These are phyloP conservation scores for Podaxis sp. DNA, from an alignment of 768 basidiomycete species.

Conservation along the genomic window DNA sequence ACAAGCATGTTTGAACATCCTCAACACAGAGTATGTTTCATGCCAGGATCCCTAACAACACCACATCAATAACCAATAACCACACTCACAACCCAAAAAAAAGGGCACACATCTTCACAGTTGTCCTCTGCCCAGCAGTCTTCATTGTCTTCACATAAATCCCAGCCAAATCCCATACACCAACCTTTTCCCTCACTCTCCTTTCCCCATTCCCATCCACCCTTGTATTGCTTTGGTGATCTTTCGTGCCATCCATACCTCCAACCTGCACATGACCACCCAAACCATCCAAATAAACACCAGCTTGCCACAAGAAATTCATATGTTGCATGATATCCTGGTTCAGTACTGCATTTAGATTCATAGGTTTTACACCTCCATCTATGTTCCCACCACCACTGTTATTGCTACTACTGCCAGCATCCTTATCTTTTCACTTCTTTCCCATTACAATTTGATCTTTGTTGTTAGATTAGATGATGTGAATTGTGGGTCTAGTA, in stretches of 20 bases:
- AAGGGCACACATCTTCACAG: slow-evolving; percentile 66
- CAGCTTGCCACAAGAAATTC: slow-evolving; percentile 85
- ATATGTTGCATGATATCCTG: slow-evolving; percentile 80
- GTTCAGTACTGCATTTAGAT: slow-evolving; percentile 57
- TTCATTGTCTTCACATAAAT: slow-evolving; percentile 68
- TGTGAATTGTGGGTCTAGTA: too few relatives aligned
- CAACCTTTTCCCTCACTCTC: slow-evolving; percentile 1
- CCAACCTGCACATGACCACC: slow-evolving; percentile 20
- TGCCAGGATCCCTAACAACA: slow-evolving; percentile 64
- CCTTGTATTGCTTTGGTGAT: slow-evolving; percentile 2
- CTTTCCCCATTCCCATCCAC: background rate
- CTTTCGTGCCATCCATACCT: background rate
- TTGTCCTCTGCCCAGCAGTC: slow-evolving; percentile 71
- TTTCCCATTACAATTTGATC: background rate
- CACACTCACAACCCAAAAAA: slow-evolving; percentile 3
- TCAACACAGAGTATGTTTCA: slow-evolving; percentile 83
- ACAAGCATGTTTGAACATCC: slow-evolving; percentile 63
- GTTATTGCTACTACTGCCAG: background rate
- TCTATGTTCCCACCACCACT: background rate
- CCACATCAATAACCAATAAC: background rate
- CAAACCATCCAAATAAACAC: slow-evolving; percentile 53
- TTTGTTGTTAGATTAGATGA: too few relatives aligned
- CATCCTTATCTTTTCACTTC: background rate
- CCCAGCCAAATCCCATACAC: slow-evolving; percentile 53
- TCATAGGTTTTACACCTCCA: slow-evolving; percentile 28